Conservation (phyloP, 2,329 filamentous ascomycete species). For the Tolypocladium guangdongense region DNA sequence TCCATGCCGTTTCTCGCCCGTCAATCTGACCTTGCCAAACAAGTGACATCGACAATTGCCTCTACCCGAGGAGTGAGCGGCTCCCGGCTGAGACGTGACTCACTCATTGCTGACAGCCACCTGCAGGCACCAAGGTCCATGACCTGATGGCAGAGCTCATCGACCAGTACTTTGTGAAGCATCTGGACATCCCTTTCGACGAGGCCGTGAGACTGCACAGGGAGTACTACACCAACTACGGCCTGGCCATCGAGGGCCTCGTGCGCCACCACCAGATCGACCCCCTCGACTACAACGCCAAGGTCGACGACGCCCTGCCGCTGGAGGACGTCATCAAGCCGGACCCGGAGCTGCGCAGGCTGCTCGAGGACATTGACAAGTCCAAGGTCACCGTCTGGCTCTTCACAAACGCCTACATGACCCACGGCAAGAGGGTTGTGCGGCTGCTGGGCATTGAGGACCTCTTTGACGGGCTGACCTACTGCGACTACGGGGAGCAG, state of each 20-base stretch:
- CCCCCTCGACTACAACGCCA: constrained; percentile 83
- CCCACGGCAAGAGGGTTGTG: constrained; percentile 73
- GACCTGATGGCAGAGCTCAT: constrained; percentile 84
- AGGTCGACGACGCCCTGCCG: constrained; percentile 90
- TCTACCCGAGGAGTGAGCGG: constrained; percentile 72
- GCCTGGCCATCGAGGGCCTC: constrained; percentile 91
- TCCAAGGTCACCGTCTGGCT: constrained; percentile 84
- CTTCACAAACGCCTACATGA: constrained; percentile 92
- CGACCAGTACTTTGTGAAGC: constrained; percentile 48
- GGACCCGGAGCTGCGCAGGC: constrained; percentile 58
- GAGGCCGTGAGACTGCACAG: constrained; percentile 81
- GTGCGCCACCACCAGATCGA: constrained; percentile 93
- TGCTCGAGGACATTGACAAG: constrained; percentile 75
- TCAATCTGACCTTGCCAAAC: constrained; percentile 11
- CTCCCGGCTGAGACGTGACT: neutral
- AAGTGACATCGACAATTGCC: constrained; percentile 98
- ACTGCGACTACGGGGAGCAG: constrained; percentile 70
- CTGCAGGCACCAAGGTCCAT: constrained; percentile 63
- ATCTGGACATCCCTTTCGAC: constrained; percentile 61
- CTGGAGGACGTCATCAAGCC: constrained; percentile 76
- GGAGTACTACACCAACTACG: constrained; percentile 93
- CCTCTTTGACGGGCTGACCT: constrained; percentile 89
- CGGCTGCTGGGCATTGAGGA: constrained; percentile 73
- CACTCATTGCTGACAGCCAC: constrained; percentile 1
- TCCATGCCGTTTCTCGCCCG: neutral